Base-by-base conservation (phyloP, 106 monocot genomes). In the Agapanthus africanus region DNA sequence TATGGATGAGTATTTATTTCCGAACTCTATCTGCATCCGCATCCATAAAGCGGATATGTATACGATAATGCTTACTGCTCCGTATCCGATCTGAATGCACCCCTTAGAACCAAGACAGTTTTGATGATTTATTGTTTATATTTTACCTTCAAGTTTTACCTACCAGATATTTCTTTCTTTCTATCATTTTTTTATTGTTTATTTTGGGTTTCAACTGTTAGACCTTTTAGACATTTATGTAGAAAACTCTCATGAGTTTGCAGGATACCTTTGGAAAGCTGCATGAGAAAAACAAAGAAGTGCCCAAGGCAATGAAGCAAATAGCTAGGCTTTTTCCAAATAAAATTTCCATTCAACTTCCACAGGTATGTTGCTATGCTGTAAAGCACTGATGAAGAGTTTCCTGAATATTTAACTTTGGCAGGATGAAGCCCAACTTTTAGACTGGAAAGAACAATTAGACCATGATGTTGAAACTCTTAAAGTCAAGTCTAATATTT, bases 391-490 rank as follows among this genome's bases (percentile, higher is more conserved):
- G 35, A 23, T 16, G 3, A 44, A 68, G 31, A 65, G 42, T 25
- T 42, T 60, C 50, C 21, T 73, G 25, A 56, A 32, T 46, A 31
- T 54, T 27, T 33, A 73, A 41, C 37, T 28, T 59, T 72, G 37
- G 44, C 73, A 95, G 91, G 95, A 95, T 67, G 95, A 91, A 62
- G 65, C 72, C 37, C 76, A 76, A 69, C 86, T 95, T 67, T 41
- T 76, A 50, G 84, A 88, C 64, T 95, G 88, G 95, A 91, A 91
- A 32, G 85, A 86, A 60, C 95, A 80, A 39, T 70, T 95, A 68
- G 91, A 95, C 65, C 88, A 80, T 52, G 95, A 95, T 86, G 81
- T 91, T 46, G 91, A 88, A 84, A 85, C 91, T 64, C 88, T 95
- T 70, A 95, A 95, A 75, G 84, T 85, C 32, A 91, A 95, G 81